Conservation (phyloP, 805 yeast species). For the Blastobotrys attinorum region DNA sequence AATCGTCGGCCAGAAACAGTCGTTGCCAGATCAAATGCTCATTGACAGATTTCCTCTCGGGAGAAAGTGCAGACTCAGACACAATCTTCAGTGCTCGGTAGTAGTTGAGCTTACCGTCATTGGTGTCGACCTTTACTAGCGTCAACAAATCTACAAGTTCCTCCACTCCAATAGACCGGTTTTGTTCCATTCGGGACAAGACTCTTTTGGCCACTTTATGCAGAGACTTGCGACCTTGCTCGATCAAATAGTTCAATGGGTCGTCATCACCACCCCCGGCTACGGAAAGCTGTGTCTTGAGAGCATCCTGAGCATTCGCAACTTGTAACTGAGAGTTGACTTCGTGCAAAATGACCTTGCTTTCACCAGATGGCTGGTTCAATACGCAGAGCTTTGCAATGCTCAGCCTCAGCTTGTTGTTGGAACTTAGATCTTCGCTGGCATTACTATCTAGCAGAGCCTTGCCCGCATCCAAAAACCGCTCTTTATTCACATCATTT, state of each 20-base stretch:
- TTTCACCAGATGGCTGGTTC: conserved; percentile 24
- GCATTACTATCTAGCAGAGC: conserved; percentile 38
- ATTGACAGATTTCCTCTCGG: conserved; percentile 28
- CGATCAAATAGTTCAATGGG: not conserved
- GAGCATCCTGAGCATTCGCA: conserved; percentile 40
- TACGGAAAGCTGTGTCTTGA: conserved; percentile 7
- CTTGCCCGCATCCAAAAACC: conserved; percentile 43
- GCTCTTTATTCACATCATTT: conserved; percentile 44
- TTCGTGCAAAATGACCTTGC: conserved; percentile 21
- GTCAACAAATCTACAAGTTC: conserved; percentile 49
- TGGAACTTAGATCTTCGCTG: conserved; percentile 35
- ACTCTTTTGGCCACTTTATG: conserved; percentile 1
- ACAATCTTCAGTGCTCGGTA: conserved; percentile 46
- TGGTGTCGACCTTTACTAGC: conserved; percentile 33
- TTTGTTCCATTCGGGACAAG: not conserved
- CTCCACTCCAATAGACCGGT: conserved; percentile 27
- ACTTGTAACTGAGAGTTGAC: conserved; percentile 45
- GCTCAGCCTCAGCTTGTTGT: conserved; percentile 52
- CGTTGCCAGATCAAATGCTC: conserved; percentile 50
- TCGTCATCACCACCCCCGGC: not conserved
- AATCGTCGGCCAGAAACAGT: conserved; percentile 42
- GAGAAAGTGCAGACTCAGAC: conserved; percentile 16
- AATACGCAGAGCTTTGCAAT: conserved; percentile 63
- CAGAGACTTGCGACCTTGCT: not conserved
- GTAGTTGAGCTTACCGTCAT: conserved; percentile 26